phyloP scores from a whole-genome alignment of 2,329 filamentous ascomycete genomes.

The Dothideomycetes sp. region DNA sequence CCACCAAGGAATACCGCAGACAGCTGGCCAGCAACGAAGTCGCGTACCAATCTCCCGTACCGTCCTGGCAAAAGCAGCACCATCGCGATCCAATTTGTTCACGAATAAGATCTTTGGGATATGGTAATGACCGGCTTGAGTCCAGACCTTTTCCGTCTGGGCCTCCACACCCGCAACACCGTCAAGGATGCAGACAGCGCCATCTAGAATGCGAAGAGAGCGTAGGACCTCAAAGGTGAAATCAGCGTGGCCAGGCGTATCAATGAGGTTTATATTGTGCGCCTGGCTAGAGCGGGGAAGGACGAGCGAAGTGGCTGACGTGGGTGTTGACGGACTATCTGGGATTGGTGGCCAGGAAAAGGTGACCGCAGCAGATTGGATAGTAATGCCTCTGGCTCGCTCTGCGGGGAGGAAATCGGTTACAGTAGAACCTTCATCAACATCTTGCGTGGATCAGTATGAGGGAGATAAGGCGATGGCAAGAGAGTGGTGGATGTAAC shows the following conservation, averaged over 20 bases:
- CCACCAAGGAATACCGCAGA: constrained; percentile 96
- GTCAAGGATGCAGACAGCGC: constrained; percentile 85
- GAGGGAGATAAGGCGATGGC: not conserved
- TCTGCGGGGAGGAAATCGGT: constrained; percentile 95
- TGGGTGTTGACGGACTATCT: constrained; percentile 15
- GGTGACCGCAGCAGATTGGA: constrained; percentile 92
- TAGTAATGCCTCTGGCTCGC: constrained; percentile 85
- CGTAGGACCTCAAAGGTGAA: constrained; percentile 95
- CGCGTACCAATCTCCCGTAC: constrained; percentile 75
- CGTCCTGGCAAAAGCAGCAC: constrained; percentile 70
- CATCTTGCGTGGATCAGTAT: constrained; percentile 42
- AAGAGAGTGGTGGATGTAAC: too few species aligned
- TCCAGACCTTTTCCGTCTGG: constrained; percentile 94
- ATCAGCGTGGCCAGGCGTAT: constrained; percentile 93
- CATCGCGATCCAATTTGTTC: constrained; percentile 78
- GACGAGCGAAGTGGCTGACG: not conserved
- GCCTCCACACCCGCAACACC: constrained; percentile 91
- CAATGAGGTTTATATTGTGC: constrained; percentile 81
- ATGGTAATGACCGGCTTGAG: constrained; percentile 71
- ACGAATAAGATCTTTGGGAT: constrained; percentile 76
- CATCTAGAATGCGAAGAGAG: constrained; percentile 77
- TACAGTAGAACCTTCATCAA: constrained; percentile 92
- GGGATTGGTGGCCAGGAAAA: constrained; percentile 71
- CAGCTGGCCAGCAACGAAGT: constrained; percentile 72
- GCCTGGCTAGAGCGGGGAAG: constrained; percentile 41